These are phyloP conservation scores for Trametes villosa DNA, from an alignment of 768 basidiomycete species.

Conservation along the genomic window DNA sequence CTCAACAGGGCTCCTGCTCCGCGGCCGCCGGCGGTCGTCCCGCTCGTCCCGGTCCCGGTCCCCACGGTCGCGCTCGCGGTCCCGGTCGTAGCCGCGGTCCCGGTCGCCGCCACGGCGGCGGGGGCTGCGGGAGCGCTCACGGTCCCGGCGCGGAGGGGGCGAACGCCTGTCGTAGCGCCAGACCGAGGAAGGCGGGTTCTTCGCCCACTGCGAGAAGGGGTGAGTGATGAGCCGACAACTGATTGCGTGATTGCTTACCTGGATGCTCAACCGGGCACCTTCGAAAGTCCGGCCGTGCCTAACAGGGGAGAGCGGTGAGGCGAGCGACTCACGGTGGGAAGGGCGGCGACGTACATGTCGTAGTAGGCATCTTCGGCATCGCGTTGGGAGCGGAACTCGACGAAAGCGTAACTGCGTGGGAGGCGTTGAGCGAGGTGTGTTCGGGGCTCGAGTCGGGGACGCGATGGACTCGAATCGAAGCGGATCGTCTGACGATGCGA, in stretches of 20 bases:
- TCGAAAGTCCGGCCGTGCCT: constrained; percentile 83
- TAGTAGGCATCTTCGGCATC: constrained; percentile 86
- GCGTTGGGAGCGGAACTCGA: constrained; percentile 78
- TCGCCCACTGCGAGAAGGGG: constrained; percentile 62
- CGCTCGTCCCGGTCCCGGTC: constrained; percentile 49
- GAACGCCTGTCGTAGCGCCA: constrained; percentile 75
- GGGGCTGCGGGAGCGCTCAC: constrained; percentile 27
- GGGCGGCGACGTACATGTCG: constrained; percentile 63
- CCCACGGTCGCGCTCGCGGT: constrained; percentile 39
- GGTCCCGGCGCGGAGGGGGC: constrained; percentile 47
- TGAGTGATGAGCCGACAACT: not conserved
- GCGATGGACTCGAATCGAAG: constrained; percentile 26
- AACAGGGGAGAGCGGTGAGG: not conserved
- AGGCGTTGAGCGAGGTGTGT: constrained; percentile 62
- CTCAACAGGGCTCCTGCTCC: constrained; percentile 54
- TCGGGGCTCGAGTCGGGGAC: constrained; percentile 38
- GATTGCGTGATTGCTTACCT: constrained; percentile 46
- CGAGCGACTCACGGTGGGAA: not conserved
- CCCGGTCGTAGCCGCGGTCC: constrained; percentile 40
- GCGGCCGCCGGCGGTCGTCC: constrained; percentile 50
- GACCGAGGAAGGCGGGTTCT: constrained; percentile 80
- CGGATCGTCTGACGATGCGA: constrained; percentile 8
- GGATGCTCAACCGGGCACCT: constrained; percentile 74
- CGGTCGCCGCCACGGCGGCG: constrained; percentile 30
- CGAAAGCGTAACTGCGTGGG: constrained; percentile 78